Base-by-base conservation (phyloP, 441 rosid genomes). In the Aquilaria agallochum region DNA sequence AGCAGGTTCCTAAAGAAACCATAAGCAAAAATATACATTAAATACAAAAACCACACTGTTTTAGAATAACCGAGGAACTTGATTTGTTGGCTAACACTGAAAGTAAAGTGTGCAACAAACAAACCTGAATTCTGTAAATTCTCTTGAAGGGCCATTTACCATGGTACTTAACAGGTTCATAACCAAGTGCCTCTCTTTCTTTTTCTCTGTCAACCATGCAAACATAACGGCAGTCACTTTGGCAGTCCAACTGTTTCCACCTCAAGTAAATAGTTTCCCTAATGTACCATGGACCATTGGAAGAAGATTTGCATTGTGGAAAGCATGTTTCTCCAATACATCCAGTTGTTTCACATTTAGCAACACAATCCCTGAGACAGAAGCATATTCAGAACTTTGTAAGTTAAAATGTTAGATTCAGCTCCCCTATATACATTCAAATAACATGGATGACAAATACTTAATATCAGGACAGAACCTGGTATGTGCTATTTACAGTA, bases 141-240 rank as follows among this genome's bases (percentile, higher is more conserved):
- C 89, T 90, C 68, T 74, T 75, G 76, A 94, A 91, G 53, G 99
- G 96, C 98, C 98, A 93, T 83, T 88, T 93, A 52, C 98, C 97
- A 65, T 90, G 95, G 80, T 90, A 90, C 75, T 90, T 93, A 55
- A 89, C 72, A 7, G 98, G 95, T 68, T 49, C 63, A 50, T 73
- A 59, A 64, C 94, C 90, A 13, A 71, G 69, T 54, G 66, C 56
- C 72, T 73, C 86, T 52, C 90, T 86, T 72, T 89, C 87, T 68
- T 72, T 74, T 76, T 89, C 97, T 81, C 86, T 80, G 53, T 78
- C 72, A 72, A 87, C 69, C 96, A 87, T 94, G 70, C 99, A 94
- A 36, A 80, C 73, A 69, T 89, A 91, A 34, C 85, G 92, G 50
- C 99, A 91, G 75, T 90, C 98, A 69, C 90, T 80, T 59, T 68